Evolutionary conservation across 2,329 filamentous ascomycete genomes (phyloP), one percentile per base, ranked within the genome.

Genomic region (Phaeosphaeria sp.): DNA sequence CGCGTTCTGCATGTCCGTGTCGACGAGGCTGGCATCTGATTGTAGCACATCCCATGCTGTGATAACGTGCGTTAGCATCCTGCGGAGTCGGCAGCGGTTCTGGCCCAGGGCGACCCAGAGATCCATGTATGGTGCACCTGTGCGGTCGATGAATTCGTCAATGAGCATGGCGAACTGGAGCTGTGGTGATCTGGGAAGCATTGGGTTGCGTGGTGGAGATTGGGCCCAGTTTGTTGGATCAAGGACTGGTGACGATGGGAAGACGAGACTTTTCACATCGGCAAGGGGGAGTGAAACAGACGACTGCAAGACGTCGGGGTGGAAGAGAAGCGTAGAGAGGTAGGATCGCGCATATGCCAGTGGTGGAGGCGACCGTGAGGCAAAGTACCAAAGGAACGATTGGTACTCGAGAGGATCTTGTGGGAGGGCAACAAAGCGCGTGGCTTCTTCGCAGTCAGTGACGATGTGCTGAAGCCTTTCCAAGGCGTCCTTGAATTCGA

Each of bases 61-160:
- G 36, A 97, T 87, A 15, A 89, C 86, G 73, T 98, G 94, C 60
- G 89, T 93, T 8, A 99, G 84, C n/a, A 90, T 93, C 36, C 95
- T 87, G n/a, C 95, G 87, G 43, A 96, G 87, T 2, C 95, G 89
- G 72, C 92, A 96, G 51, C 93, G 85, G 72, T 98, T 99, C 73
- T 98, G 91, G 68, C 93, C 96, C 18, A 95, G 83, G 7, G 91
- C 90, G 48, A 93, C 87, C 68, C 95, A 89, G 17, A 96, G 84
- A 64, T 97, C 93, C 18, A 97, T 81, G 70, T 93, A 97, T 0
- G 90, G 88, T 75, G 92, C 82, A 11, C 77, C 81, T 64, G 82
- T 81, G 49, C 84, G 80, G 53, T 83, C 80, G 45, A 86, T 79
- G 68, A 90, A 90, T 2, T 80, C 80, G 65, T 97, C 91, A 84